phyloP scores from a whole-genome alignment of 2,329 filamentous ascomycete species.

The Colletotrichum tropicale region DNA sequence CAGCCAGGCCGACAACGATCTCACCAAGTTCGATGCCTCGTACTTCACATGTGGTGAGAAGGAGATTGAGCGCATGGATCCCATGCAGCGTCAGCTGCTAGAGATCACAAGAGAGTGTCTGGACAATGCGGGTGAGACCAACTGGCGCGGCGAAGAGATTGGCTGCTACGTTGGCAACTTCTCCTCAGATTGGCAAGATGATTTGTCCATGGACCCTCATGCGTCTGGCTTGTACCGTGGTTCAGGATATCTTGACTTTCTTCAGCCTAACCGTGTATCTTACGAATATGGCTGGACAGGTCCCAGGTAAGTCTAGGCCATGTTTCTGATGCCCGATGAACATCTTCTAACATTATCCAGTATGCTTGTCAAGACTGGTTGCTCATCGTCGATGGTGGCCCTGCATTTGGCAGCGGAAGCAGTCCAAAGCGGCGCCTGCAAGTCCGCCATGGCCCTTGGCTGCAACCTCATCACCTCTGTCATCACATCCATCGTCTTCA shows the following conservation, averaged over 20 bases:
- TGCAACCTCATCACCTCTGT: slow-evolving; percentile 31
- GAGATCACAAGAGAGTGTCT: slow-evolving; percentile 33
- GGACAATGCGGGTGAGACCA: slow-evolving; percentile 30
- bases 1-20: slow-evolving; percentile 23
- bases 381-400: slow-evolving; percentile 33
- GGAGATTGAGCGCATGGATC: slow-evolving; percentile 33
- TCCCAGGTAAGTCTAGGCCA: slow-evolving; percentile 26
- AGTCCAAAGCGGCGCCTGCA: slow-evolving; percentile 29
- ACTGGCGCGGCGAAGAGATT: slow-evolving; percentile 27
- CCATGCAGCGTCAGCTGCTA: slow-evolving; percentile 29
- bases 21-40: slow-evolving; percentile 29
- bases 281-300: slow-evolving; percentile 37
- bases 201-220: slow-evolving; percentile 7
- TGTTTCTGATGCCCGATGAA: not conserved
- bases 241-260: slow-evolving; percentile 22
- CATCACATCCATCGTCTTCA: slow-evolving; percentile 17
- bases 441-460: slow-evolving; percentile 34
- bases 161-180: slow-evolving; percentile 33
- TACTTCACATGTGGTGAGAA: slow-evolving; percentile 33
- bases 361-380: slow-evolving; percentile 38
- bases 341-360: slow-evolving; percentile 11
- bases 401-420: slow-evolving; percentile 35
- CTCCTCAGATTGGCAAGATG: slow-evolving; percentile 30
- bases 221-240: slow-evolving; percentile 21
- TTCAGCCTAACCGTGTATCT: slow-evolving; percentile 32